Evolutionary conservation across 768 basidiomycete species (phyloP).

Genomic region (Mycena epipterygia): DNA sequence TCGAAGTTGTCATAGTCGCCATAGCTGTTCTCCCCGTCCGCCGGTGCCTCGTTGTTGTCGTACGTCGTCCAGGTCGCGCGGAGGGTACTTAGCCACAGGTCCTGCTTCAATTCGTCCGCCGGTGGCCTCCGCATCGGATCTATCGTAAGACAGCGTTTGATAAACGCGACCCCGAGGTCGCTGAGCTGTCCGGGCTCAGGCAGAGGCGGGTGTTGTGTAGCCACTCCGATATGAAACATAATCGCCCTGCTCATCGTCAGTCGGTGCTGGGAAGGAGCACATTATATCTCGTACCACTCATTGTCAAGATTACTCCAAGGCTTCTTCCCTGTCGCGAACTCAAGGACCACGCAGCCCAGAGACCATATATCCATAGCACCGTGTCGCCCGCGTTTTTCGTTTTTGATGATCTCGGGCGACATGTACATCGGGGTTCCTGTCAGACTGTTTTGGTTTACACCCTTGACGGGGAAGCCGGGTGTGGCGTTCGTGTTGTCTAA

Average conservation of each 20-base stretch:
- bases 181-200: conserved; percentile 94
- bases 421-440: conserved; percentile 99
- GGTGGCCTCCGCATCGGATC: conserved; percentile 88
- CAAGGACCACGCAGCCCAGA: conserved; percentile 96
- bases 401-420: conserved; percentile 99
- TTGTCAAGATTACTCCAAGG: conserved; percentile 99
- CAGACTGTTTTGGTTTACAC: conserved; percentile 82
- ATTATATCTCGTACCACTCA: conserved; percentile 82
- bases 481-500: conserved; percentile 54
- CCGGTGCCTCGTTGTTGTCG: conserved; percentile 71
- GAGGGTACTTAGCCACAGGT: conserved; percentile 92
- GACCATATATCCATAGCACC: conserved; percentile 99
- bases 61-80: conserved; percentile 78
- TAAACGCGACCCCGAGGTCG: conserved; percentile 92
- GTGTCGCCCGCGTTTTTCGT: conserved; percentile 86
- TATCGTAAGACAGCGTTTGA: conserved; percentile 91
- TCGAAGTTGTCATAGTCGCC: too few species aligned
- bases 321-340: conserved; percentile 96
- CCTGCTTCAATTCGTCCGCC: conserved; percentile 86
- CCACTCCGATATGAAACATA: conserved; percentile 99
- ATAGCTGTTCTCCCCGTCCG: conserved; percentile 55
- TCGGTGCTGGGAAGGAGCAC: neutral
- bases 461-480: conserved; percentile 57
- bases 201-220: conserved; percentile 95
- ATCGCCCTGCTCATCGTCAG: conserved; percentile 80